phyloP scores from a whole-genome alignment of 1,284 basidiomycete species.

The Cutaneotrichosporon sp. region DNA sequence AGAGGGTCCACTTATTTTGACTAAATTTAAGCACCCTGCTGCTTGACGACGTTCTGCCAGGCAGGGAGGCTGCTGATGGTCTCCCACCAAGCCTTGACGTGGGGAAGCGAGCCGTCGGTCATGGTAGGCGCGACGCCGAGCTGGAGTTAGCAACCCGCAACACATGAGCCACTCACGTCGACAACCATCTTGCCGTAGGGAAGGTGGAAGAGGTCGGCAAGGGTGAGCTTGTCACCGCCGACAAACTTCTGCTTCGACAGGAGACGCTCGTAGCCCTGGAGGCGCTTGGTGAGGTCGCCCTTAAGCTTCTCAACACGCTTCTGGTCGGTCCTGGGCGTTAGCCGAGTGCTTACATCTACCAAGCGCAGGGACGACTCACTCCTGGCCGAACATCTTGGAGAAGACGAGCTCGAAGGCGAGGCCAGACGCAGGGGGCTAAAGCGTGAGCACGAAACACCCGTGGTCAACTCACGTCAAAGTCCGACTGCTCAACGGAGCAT shows the following conservation, averaged over 20 bases:
- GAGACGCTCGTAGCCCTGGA: conserved; percentile 55
- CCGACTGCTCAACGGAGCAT: conserved; percentile 18
- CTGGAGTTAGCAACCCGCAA: not conserved
- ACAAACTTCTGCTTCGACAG: conserved; percentile 55
- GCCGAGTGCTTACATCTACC: not conserved
- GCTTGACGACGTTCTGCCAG: conserved; percentile 16
- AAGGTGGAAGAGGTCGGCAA: conserved; percentile 59
- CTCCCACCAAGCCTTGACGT: conserved; percentile 32
- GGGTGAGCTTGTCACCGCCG: conserved; percentile 53
- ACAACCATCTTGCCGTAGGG: conserved; percentile 42
- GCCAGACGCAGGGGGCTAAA: conserved; percentile 51
- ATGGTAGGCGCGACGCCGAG: conserved; percentile 19
- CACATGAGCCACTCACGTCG: not conserved
- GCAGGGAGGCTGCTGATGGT: conserved; percentile 19
- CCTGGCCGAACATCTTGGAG: conserved; percentile 17
- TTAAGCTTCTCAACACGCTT: conserved; percentile 38
- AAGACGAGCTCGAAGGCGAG: conserved; percentile 52
- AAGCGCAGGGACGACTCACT: not conserved
- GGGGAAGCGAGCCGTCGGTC: conserved; percentile 27
- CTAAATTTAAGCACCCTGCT: not conserved
- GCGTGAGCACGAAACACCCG: too few species aligned
- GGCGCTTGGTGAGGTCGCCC: conserved; percentile 43
- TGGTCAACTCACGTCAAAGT: too few species aligned
- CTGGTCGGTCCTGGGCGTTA: conserved; percentile 30
- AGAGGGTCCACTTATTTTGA: too few species aligned